A percentile compares a stretch with the other conserved stretches of the same genome.
phyloP scores from a whole-genome alignment of 148 eudicot species.

The Polygonum maritimum region DNA sequence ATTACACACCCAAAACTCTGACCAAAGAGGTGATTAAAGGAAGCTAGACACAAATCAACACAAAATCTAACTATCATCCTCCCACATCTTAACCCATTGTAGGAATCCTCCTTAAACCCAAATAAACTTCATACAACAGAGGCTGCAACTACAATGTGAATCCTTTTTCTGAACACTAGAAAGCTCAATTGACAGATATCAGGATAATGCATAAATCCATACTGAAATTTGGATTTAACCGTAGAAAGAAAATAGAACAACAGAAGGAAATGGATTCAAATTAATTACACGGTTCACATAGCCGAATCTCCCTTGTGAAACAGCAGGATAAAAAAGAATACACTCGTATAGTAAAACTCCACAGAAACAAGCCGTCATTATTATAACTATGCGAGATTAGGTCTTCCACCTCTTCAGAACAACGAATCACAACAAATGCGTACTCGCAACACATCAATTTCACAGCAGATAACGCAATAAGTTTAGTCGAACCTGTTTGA shows the following conservation, averaged over 20 bases:
- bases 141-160: too few species aligned
- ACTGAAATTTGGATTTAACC: neutral
- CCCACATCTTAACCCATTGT: slow-evolving; percentile 86
- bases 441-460: neutral
- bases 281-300: neutral
- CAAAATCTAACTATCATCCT: slow-evolving; percentile 27
- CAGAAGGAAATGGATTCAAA: neutral
- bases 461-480: neutral
- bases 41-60: neutral
- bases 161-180: neutral
- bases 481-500: slow-evolving; percentile 50
- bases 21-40: neutral
- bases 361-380: neutral
- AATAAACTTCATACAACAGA: slow-evolving; percentile 1
- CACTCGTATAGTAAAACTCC: neutral
- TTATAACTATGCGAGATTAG: neutral
- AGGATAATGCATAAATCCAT: neutral
- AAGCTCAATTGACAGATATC: neutral
- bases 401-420: neutral
- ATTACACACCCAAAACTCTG: neutral
- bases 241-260: neutral
- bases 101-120: slow-evolving; percentile 60
- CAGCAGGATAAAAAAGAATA: neutral
- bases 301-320: neutral
- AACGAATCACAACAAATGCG: neutral